Evolutionary conservation across 441 rosid species (phyloP), one percentile per base, ranked within the genome.

Genomic region (Euphorbia celastroides): DNA sequence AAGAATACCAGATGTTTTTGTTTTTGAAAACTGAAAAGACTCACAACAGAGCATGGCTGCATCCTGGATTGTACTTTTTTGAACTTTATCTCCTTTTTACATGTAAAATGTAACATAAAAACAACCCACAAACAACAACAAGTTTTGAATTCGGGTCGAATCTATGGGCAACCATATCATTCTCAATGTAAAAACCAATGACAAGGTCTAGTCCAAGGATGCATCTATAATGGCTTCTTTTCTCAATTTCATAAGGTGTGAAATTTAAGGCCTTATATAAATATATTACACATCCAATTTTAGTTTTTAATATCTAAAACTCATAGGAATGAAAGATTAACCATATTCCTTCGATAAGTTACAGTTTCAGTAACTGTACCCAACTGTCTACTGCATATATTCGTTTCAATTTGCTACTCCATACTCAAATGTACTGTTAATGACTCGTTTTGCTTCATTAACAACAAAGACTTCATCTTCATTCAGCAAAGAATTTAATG

Each of bases 281-380:
- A n/a, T n/a, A n/a, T n/a, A n/a, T n/a, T n/a, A 7, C 19, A 66
- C 25, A 30, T 58, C 36, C 22, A 58, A 67, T 28, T 25, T 61
- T 34, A 9, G 7, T 60, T 26, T 50, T 52, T 48, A 44, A 58
- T 44, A 31, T 5, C n/a, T 5, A 46, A 58, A 14, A 41, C 36
- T 57, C 60, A 13, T 13, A 57, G 25, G n/a, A 27, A 25, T 6
- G 16, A 7, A 22, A 65, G 17, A 16, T 52, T 10, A 52, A 16
- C 32, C 16, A 57, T 57, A 9, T 65, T 31, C 48, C 22, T 65
- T 65, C 25, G 9, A 55, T 9, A 66, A 32, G 26, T 12, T 5
- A 36, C 50, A 66, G 8, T 67, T 26, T 28, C 38, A 32, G 17
- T 36, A 56, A 25, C 42, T 54, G 28, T 27, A 25, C 13, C 19